Evolutionary conservation across 257 asterid genomes (phyloP).

Genomic region (Parsonsia alboflavescens): DNA sequence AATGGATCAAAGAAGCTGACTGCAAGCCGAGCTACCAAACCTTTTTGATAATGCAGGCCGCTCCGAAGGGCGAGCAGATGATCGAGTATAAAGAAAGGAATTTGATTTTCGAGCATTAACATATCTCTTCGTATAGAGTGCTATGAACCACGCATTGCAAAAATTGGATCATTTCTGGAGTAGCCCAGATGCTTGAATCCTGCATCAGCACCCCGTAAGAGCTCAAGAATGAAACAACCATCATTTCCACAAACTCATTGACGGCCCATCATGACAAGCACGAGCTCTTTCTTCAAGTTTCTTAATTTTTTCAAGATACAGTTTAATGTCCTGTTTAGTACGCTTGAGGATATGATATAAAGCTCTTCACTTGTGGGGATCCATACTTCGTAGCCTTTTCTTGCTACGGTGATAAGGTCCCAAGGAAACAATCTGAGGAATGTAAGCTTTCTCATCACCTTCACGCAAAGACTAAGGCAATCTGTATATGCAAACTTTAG

Average conservation of each 20-base stretch:
- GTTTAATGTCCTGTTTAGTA: slow-evolving; percentile 38
- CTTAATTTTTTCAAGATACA: slow-evolving; percentile 45
- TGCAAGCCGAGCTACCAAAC: slow-evolving; percentile 56
- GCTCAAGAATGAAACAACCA: slow-evolving; percentile 69
- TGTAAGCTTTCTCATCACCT: slow-evolving; percentile 64
- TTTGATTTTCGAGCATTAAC: slow-evolving; percentile 92
- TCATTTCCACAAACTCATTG: slow-evolving; percentile 67
- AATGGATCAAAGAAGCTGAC: slow-evolving; percentile 67
- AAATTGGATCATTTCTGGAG: slow-evolving; percentile 67
- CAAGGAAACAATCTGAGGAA: slow-evolving; percentile 66
- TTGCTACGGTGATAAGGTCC: slow-evolving; percentile 79
- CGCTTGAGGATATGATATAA: slow-evolving; percentile 50
- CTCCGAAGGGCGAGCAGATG: slow-evolving; percentile 43
- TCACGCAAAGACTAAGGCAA: slow-evolving; percentile 61
- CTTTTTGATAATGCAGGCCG: slow-evolving; percentile 39
- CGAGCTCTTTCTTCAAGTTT: slow-evolving; percentile 59
- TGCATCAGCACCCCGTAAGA: slow-evolving; percentile 60
- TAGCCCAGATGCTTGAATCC: slow-evolving; percentile 63
- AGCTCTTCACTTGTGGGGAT: slow-evolving; percentile 80
- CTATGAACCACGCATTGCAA: slow-evolving; percentile 80
- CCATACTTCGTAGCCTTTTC: slow-evolving; percentile 57
- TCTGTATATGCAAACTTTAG: slow-evolving; percentile 56
- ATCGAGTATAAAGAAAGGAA: slow-evolving; percentile 66
- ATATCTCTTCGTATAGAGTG: slow-evolving; percentile 79
- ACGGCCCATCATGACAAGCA: slow-evolving; percentile 60